Evolutionary conservation across 495 filamentous ascomycete species (phyloP).

Genomic region (Aspergillus campestris): DNA sequence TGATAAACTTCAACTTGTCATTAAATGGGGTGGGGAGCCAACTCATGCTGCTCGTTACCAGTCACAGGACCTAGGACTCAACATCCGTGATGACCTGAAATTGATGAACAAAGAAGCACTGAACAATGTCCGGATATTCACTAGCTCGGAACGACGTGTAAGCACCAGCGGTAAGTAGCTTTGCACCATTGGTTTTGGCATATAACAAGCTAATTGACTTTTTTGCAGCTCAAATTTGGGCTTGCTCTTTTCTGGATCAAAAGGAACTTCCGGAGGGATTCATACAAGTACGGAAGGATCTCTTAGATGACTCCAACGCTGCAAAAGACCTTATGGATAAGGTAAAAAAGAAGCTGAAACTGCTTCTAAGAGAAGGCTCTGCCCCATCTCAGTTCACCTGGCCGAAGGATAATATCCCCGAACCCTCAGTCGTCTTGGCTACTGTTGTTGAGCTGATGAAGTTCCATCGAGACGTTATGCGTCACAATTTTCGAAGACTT

Average conservation of each 20-base stretch:
- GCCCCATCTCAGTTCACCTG: conserved; percentile 93
- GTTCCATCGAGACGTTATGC: conserved; percentile 91
- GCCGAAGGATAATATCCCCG: conserved; percentile 86
- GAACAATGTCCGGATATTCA: conserved; percentile 85
- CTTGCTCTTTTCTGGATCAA: conserved; percentile 77
- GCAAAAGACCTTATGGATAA: conserved; percentile 99
- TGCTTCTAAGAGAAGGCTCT: conserved; percentile 77
- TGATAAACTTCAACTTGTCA: conserved; percentile 93
- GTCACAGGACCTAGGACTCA: conserved; percentile 84
- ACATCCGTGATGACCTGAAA: conserved; percentile 89
- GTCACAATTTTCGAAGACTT: conserved; percentile 77
- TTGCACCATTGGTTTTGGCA: neutral
- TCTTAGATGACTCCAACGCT: conserved; percentile 96
- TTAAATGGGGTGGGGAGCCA: conserved; percentile 98
- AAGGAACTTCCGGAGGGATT: conserved; percentile 77
- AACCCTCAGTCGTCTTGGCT: conserved; percentile 80
- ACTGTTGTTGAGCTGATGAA: conserved; percentile 96
- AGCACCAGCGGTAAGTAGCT: conserved; percentile 66
- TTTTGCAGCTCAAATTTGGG: conserved; percentile 79
- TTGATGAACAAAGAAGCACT: conserved; percentile 88
- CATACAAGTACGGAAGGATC: conserved; percentile 84
- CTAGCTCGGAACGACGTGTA: conserved; percentile 87
- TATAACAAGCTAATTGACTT: conserved; percentile 9
- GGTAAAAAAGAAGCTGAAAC: conserved; percentile 97
- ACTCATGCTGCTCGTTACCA: conserved; percentile 97